A percentile compares a stretch with the other conserved stretches of the same genome.
Evolutionary conservation across 805 yeast species (phyloP).

Genomic region (Wickerhamiella azyma): DNA sequence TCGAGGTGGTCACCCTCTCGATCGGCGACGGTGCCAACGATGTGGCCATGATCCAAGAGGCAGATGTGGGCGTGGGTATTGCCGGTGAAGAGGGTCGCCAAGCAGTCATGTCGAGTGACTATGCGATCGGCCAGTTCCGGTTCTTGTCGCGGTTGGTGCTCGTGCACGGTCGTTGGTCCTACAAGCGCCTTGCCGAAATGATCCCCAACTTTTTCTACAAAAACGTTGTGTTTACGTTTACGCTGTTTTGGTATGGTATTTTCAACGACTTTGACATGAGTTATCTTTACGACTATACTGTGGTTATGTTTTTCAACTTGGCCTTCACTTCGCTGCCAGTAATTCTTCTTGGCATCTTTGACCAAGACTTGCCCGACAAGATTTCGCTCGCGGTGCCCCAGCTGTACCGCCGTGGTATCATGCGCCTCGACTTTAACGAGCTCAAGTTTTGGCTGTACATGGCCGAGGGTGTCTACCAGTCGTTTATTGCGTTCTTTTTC

Average conservation of each 20-base stretch:
- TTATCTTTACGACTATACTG: conserved; percentile 64
- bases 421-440: conserved; percentile 49
- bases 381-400: conserved; percentile 58
- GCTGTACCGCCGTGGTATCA: conserved; percentile 52
- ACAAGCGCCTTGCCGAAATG: conserved; percentile 61
- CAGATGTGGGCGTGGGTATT: conserved; percentile 74
- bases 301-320: conserved; percentile 63
- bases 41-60: conserved; percentile 79
- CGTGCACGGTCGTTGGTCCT: conserved; percentile 80
- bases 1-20: conserved; percentile 64
- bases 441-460: conserved; percentile 46
- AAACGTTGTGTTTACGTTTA: conserved; percentile 57
- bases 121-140: conserved; percentile 69
- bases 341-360: conserved; percentile 55
- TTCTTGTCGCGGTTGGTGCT: conserved; percentile 49
- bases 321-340: conserved; percentile 74
- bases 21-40: conserved; percentile 83
- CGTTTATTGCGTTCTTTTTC: conserved; percentile 54
- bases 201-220: conserved; percentile 68
- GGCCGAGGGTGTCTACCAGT: conserved; percentile 59
- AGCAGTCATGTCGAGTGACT: conserved; percentile 78
- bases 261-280: conserved; percentile 61
- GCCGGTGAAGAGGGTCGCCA: conserved; percentile 82
- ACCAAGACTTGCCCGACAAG: conserved; percentile 59
- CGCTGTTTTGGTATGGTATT: conserved; percentile 66